Evolutionary conservation across 345 rosid genomes (phyloP).

Genomic region (Citrus hindsii): DNA sequence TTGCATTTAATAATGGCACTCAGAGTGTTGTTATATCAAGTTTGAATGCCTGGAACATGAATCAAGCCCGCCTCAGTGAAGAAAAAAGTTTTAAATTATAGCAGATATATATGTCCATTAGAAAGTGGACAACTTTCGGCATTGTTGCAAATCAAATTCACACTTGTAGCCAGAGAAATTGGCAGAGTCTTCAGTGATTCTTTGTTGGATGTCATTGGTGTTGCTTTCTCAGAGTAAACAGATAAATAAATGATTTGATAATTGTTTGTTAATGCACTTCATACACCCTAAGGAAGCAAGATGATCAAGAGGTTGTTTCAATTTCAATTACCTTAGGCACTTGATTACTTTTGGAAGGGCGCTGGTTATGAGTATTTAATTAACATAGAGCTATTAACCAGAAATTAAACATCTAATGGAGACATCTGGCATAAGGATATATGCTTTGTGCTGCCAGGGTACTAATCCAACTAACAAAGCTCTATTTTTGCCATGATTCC

Average conservation of each 20-base stretch:
- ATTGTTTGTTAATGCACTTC: neutral
- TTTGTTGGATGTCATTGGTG: neutral
- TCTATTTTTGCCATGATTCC: neutral
- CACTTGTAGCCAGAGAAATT: neutral
- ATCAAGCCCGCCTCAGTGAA: constrained; percentile 35
- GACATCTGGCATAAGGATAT: neutral
- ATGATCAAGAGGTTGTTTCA: neutral
- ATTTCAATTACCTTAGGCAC: neutral
- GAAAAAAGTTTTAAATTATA: constrained; percentile 3
- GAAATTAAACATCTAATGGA: neutral
- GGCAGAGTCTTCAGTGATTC: neutral
- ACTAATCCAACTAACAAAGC: neutral
- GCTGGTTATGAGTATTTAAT: too few relatives aligned
- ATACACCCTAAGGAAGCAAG: neutral
- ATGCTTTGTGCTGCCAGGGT: neutral
- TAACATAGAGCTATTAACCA: neutral
- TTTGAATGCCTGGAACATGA: constrained; percentile 67
- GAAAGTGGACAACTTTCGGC: neutral
- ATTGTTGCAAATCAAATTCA: neutral
- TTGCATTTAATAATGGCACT: constrained; percentile 49
- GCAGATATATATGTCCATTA: neutral
- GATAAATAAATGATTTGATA: neutral
- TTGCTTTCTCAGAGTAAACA: neutral
- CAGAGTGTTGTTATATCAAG: constrained; percentile 29
- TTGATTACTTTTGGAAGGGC: too few relatives aligned